Evolutionary conservation across 805 yeast species (phyloP).

Genomic region (Starmerella floris): DNA sequence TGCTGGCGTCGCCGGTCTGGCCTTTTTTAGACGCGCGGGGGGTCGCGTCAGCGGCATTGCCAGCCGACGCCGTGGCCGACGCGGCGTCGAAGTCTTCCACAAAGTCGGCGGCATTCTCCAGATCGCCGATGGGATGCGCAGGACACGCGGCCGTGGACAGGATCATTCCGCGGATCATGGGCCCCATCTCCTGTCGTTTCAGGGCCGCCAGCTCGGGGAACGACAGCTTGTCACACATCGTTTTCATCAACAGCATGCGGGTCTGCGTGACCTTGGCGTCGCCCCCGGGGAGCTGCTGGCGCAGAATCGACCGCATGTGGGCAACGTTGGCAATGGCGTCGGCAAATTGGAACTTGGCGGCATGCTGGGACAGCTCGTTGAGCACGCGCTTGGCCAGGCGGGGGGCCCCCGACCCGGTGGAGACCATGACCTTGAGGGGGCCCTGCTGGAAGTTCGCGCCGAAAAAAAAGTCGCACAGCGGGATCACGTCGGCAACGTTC

Average conservation of each 20-base stretch:
- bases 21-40: neutral
- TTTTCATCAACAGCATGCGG: slow-evolving; percentile 61
- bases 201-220: slow-evolving; percentile 46
- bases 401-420: slow-evolving; percentile 75
- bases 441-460: slow-evolving; percentile 68
- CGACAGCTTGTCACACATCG: slow-evolving; percentile 46
- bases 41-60: neutral
- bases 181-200: slow-evolving; percentile 22
- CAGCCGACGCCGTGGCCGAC: neutral
- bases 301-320: slow-evolving; percentile 37
- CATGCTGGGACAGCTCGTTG: slow-evolving; percentile 36
- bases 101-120: slow-evolving; percentile 11
- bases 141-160: slow-evolving; percentile 16
- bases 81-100: slow-evolving; percentile 3
- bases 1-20: neutral
- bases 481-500: slow-evolving; percentile 74
- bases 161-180: slow-evolving; percentile 30
- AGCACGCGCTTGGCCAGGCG: slow-evolving; percentile 54
- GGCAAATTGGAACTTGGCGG: slow-evolving; percentile 34
- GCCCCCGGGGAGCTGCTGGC: slow-evolving; percentile 27
- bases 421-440: slow-evolving; percentile 63
- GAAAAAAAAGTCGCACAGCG: slow-evolving; percentile 73
- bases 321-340: slow-evolving; percentile 51
- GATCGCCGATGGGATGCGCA: slow-evolving; percentile 12
- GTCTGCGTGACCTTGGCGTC: slow-evolving; percentile 32